phyloP scores from a whole-genome alignment of 2,329 filamentous ascomycete species.

The Sporothrix mexicana region DNA sequence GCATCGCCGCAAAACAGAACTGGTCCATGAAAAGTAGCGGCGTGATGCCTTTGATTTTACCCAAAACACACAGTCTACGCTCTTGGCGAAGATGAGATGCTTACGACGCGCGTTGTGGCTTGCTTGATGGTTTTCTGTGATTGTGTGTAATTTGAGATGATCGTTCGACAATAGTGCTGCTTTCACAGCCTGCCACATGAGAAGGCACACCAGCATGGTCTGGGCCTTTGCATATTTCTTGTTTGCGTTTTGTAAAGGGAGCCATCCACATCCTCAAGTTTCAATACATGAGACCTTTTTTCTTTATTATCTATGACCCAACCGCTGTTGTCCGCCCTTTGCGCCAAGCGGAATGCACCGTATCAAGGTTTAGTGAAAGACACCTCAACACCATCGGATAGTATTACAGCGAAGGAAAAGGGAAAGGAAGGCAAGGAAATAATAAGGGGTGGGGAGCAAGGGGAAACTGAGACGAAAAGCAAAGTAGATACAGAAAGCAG shows the following conservation, averaged over 20 bases:
- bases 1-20: neutral
- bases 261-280: neutral
- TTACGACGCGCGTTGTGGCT: no score
- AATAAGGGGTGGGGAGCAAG: neutral
- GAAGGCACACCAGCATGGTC: no score
- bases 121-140: no score
- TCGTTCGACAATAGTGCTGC: neutral
- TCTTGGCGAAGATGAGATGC: neutral
- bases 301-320: constrained; percentile 25
- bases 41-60: neutral
- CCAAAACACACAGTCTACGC: neutral
- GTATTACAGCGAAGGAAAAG: constrained; percentile 20
- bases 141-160: no score
- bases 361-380: neutral
- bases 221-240: neutral
- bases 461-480: neutral
- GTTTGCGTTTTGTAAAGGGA: neutral
- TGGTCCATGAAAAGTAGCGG: neutral
- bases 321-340: constrained; percentile 7
- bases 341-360: neutral
- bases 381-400: neutral
- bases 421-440: neutral
- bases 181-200: neutral
- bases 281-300: neutral
- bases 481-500: constrained; percentile 5